Evolutionary conservation across 257 asterid species (phyloP), one percentile per base, ranked within the genome.

Genomic region (Solanum paucissectum): DNA sequence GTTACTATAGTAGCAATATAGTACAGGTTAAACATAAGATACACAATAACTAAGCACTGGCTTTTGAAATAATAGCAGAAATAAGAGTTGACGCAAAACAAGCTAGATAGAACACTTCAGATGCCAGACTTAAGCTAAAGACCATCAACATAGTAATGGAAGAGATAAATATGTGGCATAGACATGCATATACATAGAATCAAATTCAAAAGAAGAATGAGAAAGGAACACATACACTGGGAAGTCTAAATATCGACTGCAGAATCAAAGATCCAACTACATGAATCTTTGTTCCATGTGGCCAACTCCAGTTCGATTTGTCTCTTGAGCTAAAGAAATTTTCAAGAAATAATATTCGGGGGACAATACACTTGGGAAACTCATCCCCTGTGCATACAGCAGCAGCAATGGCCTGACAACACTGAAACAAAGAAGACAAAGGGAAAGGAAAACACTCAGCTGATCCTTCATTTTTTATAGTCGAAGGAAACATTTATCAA

Each of bases 241-340:
- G 96, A 86, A 92, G 88, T 89, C 87, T 92, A 90, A 97, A 96
- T 89, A 97, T 87, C 23, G 96, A 88, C 94, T 96, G 98, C 92
- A 97, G 94, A 88, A 96, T 93, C 91, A 97, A 88, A 89, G 99
- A 96, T 27, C 99, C 99, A 55, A 96, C 90, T 83, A 96, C 94
- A 91, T 97, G 95, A 94, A 97, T 94, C 91, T 86, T 94, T 86
- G 60, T 89, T 36, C 94, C 94, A 90, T 75, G 91, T 29, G 98
- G 98, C 99, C 99, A 97, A 84, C 83, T 88, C 99, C 99, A 97
- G 90, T 88, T 94, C 66, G 90, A 90, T 88, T 94, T 94, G 89
- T 96, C 96, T 87, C 85, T 90, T 38, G 93, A 85, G 75, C 84
- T 87, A 60, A 93, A 91, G 90, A 92, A 97, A 89, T 84, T 92